These are phyloP conservation scores for Cicer cuneatum DNA, from an alignment of 306 rosid species.

Conservation along the genomic window DNA sequence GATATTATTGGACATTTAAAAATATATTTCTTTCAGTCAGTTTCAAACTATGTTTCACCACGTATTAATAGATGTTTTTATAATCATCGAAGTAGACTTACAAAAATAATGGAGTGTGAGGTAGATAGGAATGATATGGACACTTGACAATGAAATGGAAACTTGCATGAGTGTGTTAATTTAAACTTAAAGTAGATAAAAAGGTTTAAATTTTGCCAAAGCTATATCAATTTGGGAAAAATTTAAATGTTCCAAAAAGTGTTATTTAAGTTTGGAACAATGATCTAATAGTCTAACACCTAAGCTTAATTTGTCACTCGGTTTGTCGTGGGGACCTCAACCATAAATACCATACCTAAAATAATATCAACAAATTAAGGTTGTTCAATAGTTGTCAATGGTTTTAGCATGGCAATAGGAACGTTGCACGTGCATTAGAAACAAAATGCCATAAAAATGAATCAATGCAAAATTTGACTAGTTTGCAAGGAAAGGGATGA, in stretches of 20 bases:
- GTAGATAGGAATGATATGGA: background rate
- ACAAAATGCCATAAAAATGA: constrained; percentile 30
- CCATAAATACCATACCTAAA: constrained; percentile 44
- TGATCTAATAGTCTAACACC: constrained; percentile 10
- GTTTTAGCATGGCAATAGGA: constrained; percentile 41
- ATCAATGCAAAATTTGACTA: constrained; percentile 36
- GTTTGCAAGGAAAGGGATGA: constrained; percentile 44
- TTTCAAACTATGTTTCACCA: no score
- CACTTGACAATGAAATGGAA: constrained; percentile 31
- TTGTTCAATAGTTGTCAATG: constrained; percentile 27
- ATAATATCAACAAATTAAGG: constrained; percentile 36
- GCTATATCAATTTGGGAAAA: constrained; percentile 2
- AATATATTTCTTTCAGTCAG: no score
- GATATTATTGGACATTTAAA: no score
- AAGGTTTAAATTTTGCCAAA: constrained; percentile 22
- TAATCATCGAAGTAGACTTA: no score
- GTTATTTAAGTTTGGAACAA: background rate
- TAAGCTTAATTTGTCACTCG: constrained; percentile 1
- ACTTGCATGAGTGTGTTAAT: constrained; percentile 17
- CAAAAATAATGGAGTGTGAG: constrained; percentile 12
- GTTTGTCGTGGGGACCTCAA: constrained; percentile 45
- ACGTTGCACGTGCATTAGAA: constrained; percentile 40
- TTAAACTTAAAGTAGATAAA: constrained; percentile 35
- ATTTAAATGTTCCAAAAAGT: constrained; percentile 1
- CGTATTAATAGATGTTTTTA: no score